These are phyloP conservation scores for Volutella citrinella DNA, from an alignment of 2,329 filamentous ascomycete species.

Conservation along the genomic window DNA sequence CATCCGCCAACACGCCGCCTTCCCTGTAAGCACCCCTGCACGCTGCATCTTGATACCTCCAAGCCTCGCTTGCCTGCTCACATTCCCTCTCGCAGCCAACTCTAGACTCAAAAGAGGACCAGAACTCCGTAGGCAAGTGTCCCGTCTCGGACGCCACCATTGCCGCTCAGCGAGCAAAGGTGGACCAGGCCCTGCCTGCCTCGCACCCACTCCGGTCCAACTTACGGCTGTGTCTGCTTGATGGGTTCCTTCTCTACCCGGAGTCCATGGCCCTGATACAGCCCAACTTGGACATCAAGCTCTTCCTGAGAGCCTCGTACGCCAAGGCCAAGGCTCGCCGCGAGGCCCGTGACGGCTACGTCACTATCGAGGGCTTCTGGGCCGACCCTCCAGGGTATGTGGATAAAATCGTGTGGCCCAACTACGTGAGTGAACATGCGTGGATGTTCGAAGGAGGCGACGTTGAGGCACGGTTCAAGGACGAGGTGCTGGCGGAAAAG, in stretches of 20 bases:
- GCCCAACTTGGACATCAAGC: constrained; percentile 65
- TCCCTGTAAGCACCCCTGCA: constrained; percentile 58
- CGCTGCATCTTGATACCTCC: too few relatives aligned
- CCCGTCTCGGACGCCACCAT: constrained; percentile 50
- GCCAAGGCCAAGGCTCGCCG: constrained; percentile 61
- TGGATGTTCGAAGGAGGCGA: constrained; percentile 74
- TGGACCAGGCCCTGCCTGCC: constrained; percentile 44
- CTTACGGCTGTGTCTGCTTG: constrained; percentile 67
- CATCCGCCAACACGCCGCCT: constrained; percentile 65
- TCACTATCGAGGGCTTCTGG: constrained; percentile 90
- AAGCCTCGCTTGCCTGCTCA: too few relatives aligned
- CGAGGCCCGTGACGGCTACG: constrained; percentile 70
- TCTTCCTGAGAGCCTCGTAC: constrained; percentile 74
- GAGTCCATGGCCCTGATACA: constrained; percentile 52
- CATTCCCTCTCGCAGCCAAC: constrained; percentile 24
- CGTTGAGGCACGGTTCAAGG: constrained; percentile 57
- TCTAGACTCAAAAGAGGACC: constrained; percentile 48
- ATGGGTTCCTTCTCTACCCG: constrained; percentile 85
- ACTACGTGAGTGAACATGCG: constrained; percentile 77
- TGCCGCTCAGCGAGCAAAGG: constrained; percentile 42
- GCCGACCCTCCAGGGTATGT: constrained; percentile 91
- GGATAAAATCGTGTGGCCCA: constrained; percentile 92
- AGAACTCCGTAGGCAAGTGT: constrained; percentile 57
- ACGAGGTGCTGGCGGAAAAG: constrained; percentile 40
- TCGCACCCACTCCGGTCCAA: constrained; percentile 35